Base-by-base conservation (phyloP, 2,329 filamentous ascomycete genomes). In the Ceratocystis variospora region DNA sequence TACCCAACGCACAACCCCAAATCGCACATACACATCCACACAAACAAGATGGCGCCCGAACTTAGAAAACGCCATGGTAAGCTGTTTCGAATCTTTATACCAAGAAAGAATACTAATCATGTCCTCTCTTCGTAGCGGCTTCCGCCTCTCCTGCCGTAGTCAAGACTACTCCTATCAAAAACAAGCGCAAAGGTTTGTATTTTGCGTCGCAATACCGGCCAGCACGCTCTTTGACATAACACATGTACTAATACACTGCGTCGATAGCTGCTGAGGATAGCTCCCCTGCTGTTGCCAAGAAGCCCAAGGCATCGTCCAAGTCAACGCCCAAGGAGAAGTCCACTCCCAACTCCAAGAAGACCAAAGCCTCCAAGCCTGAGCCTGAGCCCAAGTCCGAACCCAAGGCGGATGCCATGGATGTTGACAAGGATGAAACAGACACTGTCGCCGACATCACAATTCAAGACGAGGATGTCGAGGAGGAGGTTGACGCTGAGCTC, bases 231-330 rank as follows among this genome's bases (percentile, higher is more conserved):
- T 17, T 28, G 10, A 55, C 41, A 25, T 25, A n/a, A 22, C 12
- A 59, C 62, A 48, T 19, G 45, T 66, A 37, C 66, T 67, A 50
- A 69, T 64, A 59, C 7, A 46, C n/a, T 15, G 46, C 48, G 65
- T 66, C 28, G 31, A 33, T 66, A 78, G 77, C 78, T n/a, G 70
- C 74, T 68, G 78, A 79, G 41, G 77, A 79, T 71, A 72, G 75
- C n/a, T 78, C 77, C 5, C 77, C 77, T 57, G 74, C 77, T 65
- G 74, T 75, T 19, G 64, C 73, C 63, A 80, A 80, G 73, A 80
- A 80, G 73, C 72, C 78, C 65, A 81, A 79, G 70, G 72, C 78
- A 61, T 73, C 72, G 17, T 77, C 77, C 71, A 74, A 75, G 41
- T 67, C 71, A 15, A 71, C 76, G 28, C 75, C 77, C 48, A 72